Evolutionary conservation across 140 eudicot species (phyloP).

Genomic region (Flaveria floridana): DNA sequence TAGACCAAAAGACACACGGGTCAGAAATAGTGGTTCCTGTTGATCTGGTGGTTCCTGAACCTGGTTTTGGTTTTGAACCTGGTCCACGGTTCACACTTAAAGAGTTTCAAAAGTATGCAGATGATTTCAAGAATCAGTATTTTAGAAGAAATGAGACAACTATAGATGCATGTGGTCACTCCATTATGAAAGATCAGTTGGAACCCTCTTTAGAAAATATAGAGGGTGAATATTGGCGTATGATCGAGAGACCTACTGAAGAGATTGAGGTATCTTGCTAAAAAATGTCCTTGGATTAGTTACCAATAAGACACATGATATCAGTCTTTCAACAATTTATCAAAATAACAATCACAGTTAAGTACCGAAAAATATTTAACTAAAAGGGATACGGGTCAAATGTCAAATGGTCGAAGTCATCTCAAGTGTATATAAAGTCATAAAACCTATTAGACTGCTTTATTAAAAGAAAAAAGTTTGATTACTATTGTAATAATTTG

Average conservation of each 20-base stretch:
- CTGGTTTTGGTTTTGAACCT: constrained; percentile 87
- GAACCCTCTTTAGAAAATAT: constrained; percentile 74
- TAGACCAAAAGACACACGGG: constrained; percentile 40
- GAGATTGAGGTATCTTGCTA: constrained; percentile 79
- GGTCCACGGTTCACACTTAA: constrained; percentile 85
- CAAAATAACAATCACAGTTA: neutral
- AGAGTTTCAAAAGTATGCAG: constrained; percentile 76
- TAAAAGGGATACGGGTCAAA: no score
- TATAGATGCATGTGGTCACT: constrained; percentile 32
- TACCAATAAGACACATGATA: neutral
- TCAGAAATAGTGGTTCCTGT: constrained; percentile 38
- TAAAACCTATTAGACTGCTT: no score
- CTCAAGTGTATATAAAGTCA: no score
- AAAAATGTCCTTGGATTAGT: neutral
- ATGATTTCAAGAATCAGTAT: constrained; percentile 80
- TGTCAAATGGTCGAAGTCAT: no score
- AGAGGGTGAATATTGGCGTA: constrained; percentile 99
- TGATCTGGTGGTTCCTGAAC: constrained; percentile 44
- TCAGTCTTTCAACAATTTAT: neutral
- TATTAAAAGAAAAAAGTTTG: neutral
- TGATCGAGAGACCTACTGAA: constrained; percentile 85
- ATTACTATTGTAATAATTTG: neutral
- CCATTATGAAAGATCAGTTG: constrained; percentile 38
- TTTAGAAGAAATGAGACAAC: constrained; percentile 43
- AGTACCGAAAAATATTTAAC: no score